Base-by-base conservation (phyloP, 2,329 filamentous ascomycete genomes). In the Taxawa tesnikishii region DNA sequence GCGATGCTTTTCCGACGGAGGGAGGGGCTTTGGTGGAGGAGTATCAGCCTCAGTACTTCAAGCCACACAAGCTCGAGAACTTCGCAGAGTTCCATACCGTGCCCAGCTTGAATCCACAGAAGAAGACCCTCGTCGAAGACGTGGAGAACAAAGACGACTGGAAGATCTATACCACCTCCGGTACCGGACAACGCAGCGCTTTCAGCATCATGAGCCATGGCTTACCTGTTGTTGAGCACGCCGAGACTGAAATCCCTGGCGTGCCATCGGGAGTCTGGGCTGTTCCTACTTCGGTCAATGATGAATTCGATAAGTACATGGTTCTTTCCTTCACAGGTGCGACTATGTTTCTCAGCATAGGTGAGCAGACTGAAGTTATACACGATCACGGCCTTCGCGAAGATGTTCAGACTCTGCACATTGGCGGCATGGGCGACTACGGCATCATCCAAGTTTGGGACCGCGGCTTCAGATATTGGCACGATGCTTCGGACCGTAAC, bases 191-290 rank as follows among this genome's bases (percentile, higher is more conserved):
- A 27, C 73, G 83, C 41, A 94, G 88, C 55, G 79, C 80, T 5
- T 94, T 98, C 62, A 75, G 88, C 44, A 93, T 80, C 28, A 70
- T 96, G 33, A 90, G 90, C 51, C 87, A 99, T 54, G 90, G 88
- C 5, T 60, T 98, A 18, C 82, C 93, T 47, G 87, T 96, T 3
- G 83, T 85, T 23, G 87, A 96, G 52, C 90, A 94, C 37, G 85
- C 94, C n/a, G 84, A 90, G 37, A 94, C 87, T 0, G 83, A 90
- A 49, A 63, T 94, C 23, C 87, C 85, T 7, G 82, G 83, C 49
- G 77, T 83, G n/a, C 85, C 87, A 3, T 83, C 80, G 0, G 81
- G 83, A 2, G 87, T 98, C 3, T 99, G 90, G 88, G 94, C 90
- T 0, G 85, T 92, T 1, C 94, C 94, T 54, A 63, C 93, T 28